Percentiles rank a stretch among this genome's conserved stretches.
These are phyloP conservation scores for Backusella liffmaniae DNA, from an alignment of 192 early-diverging fungal species.

Conservation along the genomic window DNA sequence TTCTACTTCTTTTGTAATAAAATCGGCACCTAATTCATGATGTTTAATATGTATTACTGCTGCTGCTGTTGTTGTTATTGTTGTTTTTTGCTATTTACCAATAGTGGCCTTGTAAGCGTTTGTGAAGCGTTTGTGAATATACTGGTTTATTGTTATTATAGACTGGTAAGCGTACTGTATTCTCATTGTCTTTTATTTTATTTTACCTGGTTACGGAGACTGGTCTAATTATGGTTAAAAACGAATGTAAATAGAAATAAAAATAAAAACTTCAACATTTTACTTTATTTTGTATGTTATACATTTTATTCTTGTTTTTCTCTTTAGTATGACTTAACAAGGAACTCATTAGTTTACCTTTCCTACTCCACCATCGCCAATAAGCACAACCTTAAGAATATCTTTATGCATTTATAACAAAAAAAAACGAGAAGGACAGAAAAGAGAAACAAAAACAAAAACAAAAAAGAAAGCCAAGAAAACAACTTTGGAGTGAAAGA, in stretches of 20 bases:
- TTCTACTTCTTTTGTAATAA: constrained; percentile 93
- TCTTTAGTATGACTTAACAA: background rate
- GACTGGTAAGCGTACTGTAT: background rate
- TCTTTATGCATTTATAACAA: constrained; percentile 46
- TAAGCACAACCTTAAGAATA: constrained; percentile 51
- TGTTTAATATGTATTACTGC: too few relatives aligned
- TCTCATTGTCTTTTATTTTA: too few relatives aligned
- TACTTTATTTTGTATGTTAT: background rate
- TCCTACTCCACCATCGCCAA: constrained; percentile 55
- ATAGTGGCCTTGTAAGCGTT: constrained; percentile 98
- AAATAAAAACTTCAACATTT: background rate
- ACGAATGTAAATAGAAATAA: background rate
- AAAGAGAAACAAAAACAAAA: background rate
- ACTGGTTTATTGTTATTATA: constrained; percentile 43
- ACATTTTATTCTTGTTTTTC: background rate
- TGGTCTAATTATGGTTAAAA: constrained; percentile 23
- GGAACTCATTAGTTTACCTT: constrained; percentile 37
- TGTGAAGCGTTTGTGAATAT: constrained; percentile 89
- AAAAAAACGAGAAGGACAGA: background rate
- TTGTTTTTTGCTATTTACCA: constrained; percentile 42
- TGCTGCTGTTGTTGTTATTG: too few relatives aligned
- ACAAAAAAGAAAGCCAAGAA: background rate
- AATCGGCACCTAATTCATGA: constrained; percentile 65
- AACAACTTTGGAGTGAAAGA: background rate
- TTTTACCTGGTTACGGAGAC: constrained; percentile 38